Evolutionary conservation across 208 protist genomes (phyloP), one percentile per base, ranked within the genome.

Genomic region (Vickermania spadyakhi): DNA sequence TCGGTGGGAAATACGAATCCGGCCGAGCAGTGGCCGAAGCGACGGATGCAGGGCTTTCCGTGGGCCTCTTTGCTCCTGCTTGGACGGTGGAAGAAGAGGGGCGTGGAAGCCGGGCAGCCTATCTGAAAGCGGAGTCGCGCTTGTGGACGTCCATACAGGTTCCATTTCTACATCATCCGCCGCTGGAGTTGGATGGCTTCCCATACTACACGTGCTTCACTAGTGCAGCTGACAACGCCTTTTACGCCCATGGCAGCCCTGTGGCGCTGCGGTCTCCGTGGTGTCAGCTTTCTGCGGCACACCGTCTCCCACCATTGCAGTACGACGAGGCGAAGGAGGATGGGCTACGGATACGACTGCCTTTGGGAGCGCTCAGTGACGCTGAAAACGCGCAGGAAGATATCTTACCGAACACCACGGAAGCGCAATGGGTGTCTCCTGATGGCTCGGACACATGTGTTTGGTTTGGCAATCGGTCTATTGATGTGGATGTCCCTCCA

Each of bases 21-120:
- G 13, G 74, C 30, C 54, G 69, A 1, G 87, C 86, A 21, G 64
- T 82, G 3, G 28, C 72, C 7, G 67, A 72, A 53, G 74, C 66
- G 3, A 30, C 23, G 4, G 18, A 50, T 1, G 31, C 57, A 3
- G 41, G 68, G 2, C 61, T 89, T 31, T 96, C 90, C 5, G 66
- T 79, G 3, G 91, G 84, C 11, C 52, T 97, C n/a, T 97, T 97
- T 68, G 91, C 91, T 2, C 89, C 91, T 14, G 89, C 60, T 2
- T 97, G 89, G 91, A 89, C 86, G 23, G 70, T 68, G 52, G 93
- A 97, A 62, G 60, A 21, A 18, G 66, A 77, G 58, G 68, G 74
- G 7, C 5, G 73, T 14, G 70, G 70, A 11, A 61, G 36, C 5
- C 77, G 77, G 22, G 77, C 81, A 36, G 64, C 49, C 11, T 91